phyloP scores from a whole-genome alignment of 768 basidiomycete genomes.

The Pilatotrama ljubarskyi region DNA sequence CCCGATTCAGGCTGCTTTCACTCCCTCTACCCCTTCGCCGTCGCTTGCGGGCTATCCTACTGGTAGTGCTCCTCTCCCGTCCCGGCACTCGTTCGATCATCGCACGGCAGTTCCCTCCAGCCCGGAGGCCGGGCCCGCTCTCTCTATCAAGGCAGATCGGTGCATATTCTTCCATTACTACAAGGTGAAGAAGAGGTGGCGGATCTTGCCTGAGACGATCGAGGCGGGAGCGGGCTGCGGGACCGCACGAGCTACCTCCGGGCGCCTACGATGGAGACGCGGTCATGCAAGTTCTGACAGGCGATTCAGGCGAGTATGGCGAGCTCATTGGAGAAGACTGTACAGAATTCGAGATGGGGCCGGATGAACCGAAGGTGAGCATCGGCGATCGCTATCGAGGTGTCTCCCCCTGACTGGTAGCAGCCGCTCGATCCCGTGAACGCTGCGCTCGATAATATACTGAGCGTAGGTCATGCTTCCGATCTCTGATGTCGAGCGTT shows the following conservation, averaged over 20 bases:
- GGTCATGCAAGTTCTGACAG: background rate
- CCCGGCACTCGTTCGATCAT: too few species aligned
- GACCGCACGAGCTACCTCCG: conserved; percentile 7
- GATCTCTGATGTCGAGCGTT: too few species aligned
- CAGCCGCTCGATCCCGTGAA: conserved; percentile 15
- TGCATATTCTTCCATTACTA: conserved; percentile 21
- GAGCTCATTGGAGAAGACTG: background rate
- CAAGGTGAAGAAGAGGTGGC: conserved; percentile 14
- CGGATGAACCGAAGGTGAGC: background rate
- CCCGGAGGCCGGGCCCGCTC: background rate
- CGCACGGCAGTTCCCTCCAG: too few species aligned
- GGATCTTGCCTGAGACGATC: background rate
- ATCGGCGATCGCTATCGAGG: background rate
- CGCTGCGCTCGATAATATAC: conserved; percentile 16
- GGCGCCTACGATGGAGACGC: background rate
- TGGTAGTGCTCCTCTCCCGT: background rate
- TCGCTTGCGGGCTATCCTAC: background rate
- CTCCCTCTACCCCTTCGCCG: background rate
- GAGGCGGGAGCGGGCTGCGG: conserved; percentile 17
- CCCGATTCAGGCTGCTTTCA: background rate
- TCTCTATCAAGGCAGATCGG: conserved; percentile 1
- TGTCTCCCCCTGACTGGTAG: background rate
- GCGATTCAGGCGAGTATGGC: background rate
- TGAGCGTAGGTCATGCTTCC: background rate
- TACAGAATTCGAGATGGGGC: background rate